Percentiles rank a stretch among this genome's conserved stretches.
phyloP scores from a whole-genome alignment of 345 rosid species.

The Rhodamnia rubescens region DNA sequence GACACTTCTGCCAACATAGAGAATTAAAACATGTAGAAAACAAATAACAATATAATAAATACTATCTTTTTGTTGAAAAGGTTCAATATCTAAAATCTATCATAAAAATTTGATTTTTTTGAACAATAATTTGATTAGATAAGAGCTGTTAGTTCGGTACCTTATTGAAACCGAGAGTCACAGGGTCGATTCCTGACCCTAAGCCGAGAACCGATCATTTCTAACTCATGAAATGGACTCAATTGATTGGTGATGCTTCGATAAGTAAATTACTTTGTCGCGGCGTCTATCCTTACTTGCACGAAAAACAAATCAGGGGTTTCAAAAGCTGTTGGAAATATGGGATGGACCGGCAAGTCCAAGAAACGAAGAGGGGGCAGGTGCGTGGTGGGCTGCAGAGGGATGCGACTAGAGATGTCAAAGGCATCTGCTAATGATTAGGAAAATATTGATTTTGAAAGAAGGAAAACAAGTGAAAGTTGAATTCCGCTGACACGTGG shows the following conservation, averaged over 20 bases:
- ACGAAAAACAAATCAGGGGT: neutral
- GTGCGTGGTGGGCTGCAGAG: neutral
- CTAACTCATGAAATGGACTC: neutral
- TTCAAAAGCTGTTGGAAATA: neutral
- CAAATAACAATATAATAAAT: too few relatives aligned
- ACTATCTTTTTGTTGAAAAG: too few relatives aligned
- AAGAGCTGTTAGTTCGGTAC: too few relatives aligned
- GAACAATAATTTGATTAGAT: too few relatives aligned
- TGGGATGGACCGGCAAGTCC: neutral
- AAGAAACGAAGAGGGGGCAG: neutral
- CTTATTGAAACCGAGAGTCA: too few relatives aligned
- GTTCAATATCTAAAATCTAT: too few relatives aligned
- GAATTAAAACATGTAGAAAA: too few relatives aligned
- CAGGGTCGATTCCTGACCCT: neutral
- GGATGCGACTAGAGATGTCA: neutral
- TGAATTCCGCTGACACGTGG: neutral
- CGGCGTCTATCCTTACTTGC: neutral
- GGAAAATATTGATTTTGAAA: neutral
- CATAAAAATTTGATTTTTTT: too few relatives aligned
- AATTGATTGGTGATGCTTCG: too few relatives aligned
- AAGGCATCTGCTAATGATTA: neutral
- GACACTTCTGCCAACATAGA: too few relatives aligned
- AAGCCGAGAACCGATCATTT: too few relatives aligned
- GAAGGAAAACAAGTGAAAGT: neutral
- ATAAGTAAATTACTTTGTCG: neutral